These are phyloP conservation scores for Ogataea ramenticola DNA, from an alignment of 805 yeast genomes.

Conservation along the genomic window DNA sequence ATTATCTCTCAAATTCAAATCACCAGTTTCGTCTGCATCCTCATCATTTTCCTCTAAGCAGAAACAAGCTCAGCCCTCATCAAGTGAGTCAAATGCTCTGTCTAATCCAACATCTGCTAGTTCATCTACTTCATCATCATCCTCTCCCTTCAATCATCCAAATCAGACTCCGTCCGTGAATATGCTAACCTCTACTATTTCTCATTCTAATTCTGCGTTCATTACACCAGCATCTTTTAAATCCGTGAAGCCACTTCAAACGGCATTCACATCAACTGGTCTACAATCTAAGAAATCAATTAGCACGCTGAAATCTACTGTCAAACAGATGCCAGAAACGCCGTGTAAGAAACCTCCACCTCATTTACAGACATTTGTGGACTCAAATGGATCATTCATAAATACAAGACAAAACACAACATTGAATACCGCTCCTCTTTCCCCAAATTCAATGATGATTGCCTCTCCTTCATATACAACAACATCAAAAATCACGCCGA, in stretches of 20 bases:
- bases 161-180: not conserved
- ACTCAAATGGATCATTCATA: constrained; percentile 18
- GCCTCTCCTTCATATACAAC: not conserved
- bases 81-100: not conserved
- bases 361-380: constrained; percentile 13
- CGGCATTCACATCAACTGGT: constrained; percentile 76
- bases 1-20: not conserved
- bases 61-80: constrained; percentile 8
- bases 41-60: constrained; percentile 11
- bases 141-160: not conserved
- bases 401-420: not conserved
- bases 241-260: constrained; percentile 75
- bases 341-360: constrained; percentile 47
- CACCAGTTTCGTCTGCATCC: not conserved
- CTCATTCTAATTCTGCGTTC: constrained; percentile 16
- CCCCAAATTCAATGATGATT: not conserved
- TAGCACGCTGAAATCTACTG: constrained; percentile 21
- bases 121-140: not conserved
- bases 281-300: constrained; percentile 52
- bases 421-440: not conserved
- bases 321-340: constrained; percentile 49
- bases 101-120: not conserved
- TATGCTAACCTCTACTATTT: no score
- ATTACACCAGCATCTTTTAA: constrained; percentile 53
- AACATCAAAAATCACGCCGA: constrained; percentile 6